Base-by-base conservation (phyloP, 805 yeast species). In the Yarrowia divulgata region DNA sequence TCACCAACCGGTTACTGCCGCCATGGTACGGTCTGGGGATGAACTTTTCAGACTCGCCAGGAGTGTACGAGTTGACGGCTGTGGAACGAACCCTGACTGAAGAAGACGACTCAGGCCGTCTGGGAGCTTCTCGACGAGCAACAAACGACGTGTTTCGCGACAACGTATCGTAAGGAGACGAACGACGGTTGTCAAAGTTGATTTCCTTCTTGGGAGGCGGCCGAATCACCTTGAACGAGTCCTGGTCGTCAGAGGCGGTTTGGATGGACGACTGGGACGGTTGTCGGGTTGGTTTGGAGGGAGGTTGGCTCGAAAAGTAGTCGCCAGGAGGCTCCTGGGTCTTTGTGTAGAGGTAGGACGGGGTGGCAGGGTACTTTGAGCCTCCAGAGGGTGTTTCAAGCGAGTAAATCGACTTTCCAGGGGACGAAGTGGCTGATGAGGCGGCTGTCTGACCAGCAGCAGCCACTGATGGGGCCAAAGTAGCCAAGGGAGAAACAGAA, bases 101-200 rank as follows among this genome's bases (percentile, higher is more conserved):
- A 8, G 73, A 71, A 12, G 71, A 68, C 18, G 71, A 68, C 35
- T 66, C 67, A 3, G 84, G 83, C 2, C 82, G 81, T 8, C 81
- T 81, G 35, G 81, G 81, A 12, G 81, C 83, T 19, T 83, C 86
- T 73, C 97, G 80, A 70, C 83, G 85, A 0, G 97, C 95, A 10
- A 90, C 86, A 29, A 90, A 80, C 69, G 81, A 84, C 0, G 88
- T 83, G 1, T 83, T 78, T 62, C 55, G 19, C 52, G 67, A 48
- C 18, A 63, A 16, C 1, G 66, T 60, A 6, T 73, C 87, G 74
- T 85, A 90, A 1, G 97, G 96, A 0, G 97, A 88, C 57, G 86
- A 87, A 54, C 97, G 79, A 66, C 92, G 82, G 73, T 89, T 87
- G 73, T 91, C 95, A 75, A 91, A 91, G 77, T 93, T 93, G 71